Conservation (phyloP, 495 filamentous ascomycete species). For the Glutinoglossum americanum region DNA sequence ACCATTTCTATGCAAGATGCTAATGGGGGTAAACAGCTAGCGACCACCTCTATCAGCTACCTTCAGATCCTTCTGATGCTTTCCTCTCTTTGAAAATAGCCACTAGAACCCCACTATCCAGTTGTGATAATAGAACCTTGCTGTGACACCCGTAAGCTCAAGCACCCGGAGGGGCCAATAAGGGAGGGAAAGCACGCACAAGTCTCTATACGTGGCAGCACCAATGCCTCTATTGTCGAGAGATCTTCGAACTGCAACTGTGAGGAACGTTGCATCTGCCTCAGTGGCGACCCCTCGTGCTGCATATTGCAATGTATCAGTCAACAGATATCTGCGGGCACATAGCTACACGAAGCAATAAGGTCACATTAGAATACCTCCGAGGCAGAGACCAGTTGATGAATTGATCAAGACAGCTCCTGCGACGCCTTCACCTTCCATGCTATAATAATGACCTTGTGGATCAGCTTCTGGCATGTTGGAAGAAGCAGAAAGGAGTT, state of each 20-base stretch:
- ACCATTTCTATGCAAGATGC: neutral
- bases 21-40: neutral
- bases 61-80: conserved; percentile 8
- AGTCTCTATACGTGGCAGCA: conserved; percentile 14
- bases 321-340: neutral
- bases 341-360: neutral
- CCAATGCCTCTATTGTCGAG: conserved; percentile 15
- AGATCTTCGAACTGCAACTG: conserved; percentile 12
- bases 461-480: neutral
- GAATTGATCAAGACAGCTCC: conserved; percentile 16
- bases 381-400: conserved; percentile 14
- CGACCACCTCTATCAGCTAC: neutral
- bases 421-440: conserved; percentile 13
- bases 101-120: conserved; percentile 9
- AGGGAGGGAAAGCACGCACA: conserved; percentile 4
- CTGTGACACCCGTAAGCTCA: conserved; percentile 1
- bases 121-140: conserved; percentile 13
- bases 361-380: conserved; percentile 7
- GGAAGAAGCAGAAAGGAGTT: neutral
- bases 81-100: conserved; percentile 15
- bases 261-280: conserved; percentile 15
- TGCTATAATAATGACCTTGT: conserved; percentile 6
- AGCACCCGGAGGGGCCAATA: neutral
- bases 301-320: conserved; percentile 4
- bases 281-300: conserved; percentile 15